Base-by-base conservation (phyloP, 2,329 filamentous ascomycete species). In the Zasmidium citrigriseum region DNA sequence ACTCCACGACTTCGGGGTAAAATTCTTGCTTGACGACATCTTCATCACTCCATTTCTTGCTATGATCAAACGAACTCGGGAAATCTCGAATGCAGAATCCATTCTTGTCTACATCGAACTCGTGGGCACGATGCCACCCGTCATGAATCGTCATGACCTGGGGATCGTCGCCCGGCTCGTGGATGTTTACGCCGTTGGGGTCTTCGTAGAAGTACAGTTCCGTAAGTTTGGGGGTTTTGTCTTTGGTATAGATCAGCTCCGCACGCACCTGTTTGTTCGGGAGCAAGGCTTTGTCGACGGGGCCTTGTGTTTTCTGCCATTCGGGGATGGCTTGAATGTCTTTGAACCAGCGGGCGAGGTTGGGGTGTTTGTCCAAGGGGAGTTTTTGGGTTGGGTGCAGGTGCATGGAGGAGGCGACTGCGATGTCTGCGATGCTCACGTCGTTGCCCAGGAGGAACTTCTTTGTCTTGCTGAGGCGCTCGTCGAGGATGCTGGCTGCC, bases 221-320 rank as follows among this genome's bases (percentile, higher is more conserved):
- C 22, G 73, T 75, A 59, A 72, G 69, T 55, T 77, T 73, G 38
- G 47, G 24, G 22, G 63, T 58, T 34, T 78, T 68, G 44, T 76
- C 74, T 67, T 79, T 78, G 44, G 77, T 75, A 67, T 80, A 81
- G 60, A 80, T 80, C 48, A 82, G 72, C 2, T 71, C 76, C 21
- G 78, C 76, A 54, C 75, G 73, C 57, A 79, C 75, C 61, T 68
- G 57, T 56, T 52, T 56, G 64, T 68, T 67, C 54, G 72, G 71
- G 25, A 72, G 64, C 54, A 75, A 64, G 52, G 69, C 70, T 58
- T 74, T 73, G 48, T 77, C 68, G n/a, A 77, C 75, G 14, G 73
- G 69, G 22, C 57, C 69, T 63, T 77, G 74, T 12, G 75, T 76
- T 58, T 74, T 72, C 57, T 75, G 68, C 76, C 76, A 78, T 48